Evolutionary conservation across 345 rosid genomes (phyloP).

Genomic region (Adansonia digitata): DNA sequence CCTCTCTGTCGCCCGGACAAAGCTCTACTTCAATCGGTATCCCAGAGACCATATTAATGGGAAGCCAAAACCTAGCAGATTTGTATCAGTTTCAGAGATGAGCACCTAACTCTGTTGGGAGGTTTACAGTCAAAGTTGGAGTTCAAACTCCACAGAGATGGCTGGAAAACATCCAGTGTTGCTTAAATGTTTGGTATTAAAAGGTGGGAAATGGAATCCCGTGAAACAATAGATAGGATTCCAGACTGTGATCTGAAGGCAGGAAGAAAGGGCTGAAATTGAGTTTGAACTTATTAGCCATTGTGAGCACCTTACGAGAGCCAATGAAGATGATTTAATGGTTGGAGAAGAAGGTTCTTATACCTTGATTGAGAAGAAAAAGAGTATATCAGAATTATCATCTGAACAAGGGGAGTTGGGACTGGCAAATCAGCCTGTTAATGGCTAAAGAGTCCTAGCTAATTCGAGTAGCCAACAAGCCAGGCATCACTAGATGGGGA

Average conservation of each 20-base stretch:
- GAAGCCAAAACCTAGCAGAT: slow-evolving; percentile 1
- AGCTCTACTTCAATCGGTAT: slow-evolving; percentile 20
- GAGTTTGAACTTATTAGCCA: slow-evolving; percentile 31
- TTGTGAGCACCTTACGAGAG: slow-evolving; percentile 41
- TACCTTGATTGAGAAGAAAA: slow-evolving; percentile 44
- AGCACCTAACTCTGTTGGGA: slow-evolving; percentile 28
- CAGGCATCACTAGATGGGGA: neutral
- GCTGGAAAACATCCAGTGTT: slow-evolving; percentile 43
- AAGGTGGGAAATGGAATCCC: slow-evolving; percentile 27
- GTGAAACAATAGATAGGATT: slow-evolving; percentile 43
- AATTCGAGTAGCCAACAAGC: neutral
- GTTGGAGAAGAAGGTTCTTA: slow-evolving; percentile 54
- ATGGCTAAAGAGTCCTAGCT: neutral
- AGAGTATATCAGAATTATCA: slow-evolving; percentile 14
- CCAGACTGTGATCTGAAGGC: slow-evolving; percentile 39
- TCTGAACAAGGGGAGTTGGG: neutral
- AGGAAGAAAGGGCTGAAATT: slow-evolving; percentile 33
- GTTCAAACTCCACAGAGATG: slow-evolving; percentile 39
- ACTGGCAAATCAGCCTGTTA: neutral
- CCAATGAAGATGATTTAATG: slow-evolving; percentile 53
- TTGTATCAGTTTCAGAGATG: slow-evolving; percentile 29
- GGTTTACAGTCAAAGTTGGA: slow-evolving; percentile 29
- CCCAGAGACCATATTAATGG: slow-evolving; percentile 1
- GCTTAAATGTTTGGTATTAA: slow-evolving; percentile 33
- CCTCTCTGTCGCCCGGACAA: slow-evolving; percentile 13